Percentiles rank a stretch among this genome's conserved stretches.
These are phyloP conservation scores for Avena eriantha DNA, from an alignment of 176 grass and related monocot species.

Conservation along the genomic window DNA sequence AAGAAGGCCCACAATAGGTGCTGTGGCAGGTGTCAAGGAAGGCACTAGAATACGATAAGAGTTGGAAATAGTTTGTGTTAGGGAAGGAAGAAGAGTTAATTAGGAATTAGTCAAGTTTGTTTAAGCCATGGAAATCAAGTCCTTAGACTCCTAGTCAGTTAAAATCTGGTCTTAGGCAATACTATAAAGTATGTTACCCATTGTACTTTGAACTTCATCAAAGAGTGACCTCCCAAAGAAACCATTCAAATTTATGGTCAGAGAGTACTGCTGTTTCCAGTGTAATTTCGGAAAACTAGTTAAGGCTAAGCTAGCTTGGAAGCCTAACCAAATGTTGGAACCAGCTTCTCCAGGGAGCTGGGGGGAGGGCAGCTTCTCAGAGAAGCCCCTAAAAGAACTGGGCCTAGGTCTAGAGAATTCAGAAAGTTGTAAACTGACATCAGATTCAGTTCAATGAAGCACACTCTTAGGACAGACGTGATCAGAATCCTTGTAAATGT, in stretches of 20 bases:
- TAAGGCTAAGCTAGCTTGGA: too few species aligned
- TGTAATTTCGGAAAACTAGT: not conserved
- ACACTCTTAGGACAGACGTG: not conserved
- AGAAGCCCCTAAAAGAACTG: too few species aligned
- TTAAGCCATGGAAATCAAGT: not conserved
- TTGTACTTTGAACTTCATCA: not conserved
- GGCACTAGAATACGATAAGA: not conserved
- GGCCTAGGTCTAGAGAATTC: not conserved
- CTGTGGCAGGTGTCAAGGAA: not conserved
- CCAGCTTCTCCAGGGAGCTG: too few species aligned
- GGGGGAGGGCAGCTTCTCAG: too few species aligned
- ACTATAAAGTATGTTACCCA: not conserved
- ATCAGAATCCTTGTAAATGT: not conserved
- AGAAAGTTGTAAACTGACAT: not conserved
- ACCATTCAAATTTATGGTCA: not conserved
- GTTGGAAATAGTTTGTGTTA: not conserved
- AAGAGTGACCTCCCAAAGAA: not conserved
- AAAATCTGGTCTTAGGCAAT: not conserved
- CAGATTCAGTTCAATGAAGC: not conserved
- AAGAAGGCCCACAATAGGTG: not conserved
- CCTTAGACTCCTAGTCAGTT: not conserved
- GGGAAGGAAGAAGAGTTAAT: not conserved
- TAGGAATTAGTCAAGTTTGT: not conserved
- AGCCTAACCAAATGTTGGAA: too few species aligned
- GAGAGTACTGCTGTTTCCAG: not conserved